Evolutionary conservation across 2,329 filamentous ascomycete genomes (phyloP), one percentile per base, ranked within the genome.

Genomic region (Fusarium anguioides): DNA sequence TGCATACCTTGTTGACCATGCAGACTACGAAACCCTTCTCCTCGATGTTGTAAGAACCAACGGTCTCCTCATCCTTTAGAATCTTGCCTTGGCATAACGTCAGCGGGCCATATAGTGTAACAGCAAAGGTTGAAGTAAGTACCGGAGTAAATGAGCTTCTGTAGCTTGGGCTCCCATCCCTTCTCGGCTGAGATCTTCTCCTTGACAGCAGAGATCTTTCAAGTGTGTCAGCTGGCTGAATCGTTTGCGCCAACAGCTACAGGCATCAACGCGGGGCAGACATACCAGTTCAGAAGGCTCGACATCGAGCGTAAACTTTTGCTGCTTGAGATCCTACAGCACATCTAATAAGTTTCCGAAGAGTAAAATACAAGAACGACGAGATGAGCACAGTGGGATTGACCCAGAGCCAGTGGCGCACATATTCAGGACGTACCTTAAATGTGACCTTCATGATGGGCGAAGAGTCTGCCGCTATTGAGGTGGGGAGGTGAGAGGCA

Each of bases 11-110:
- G 78, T 93, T 93, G 74, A 97, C 90, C 89, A 99, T 97, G 83
- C 96, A 99, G 63, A 99, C 96, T 75, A 99, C 94, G 79, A 98
- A 99, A 35, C 96, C 96, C 86, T 98, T 99, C 87, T 98, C 96
- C 81, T 99, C 95, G 68, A 99, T 98, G 82, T 93, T 97, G 84
- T 98, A 98, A 37, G 92, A 94, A 80, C 94, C 93, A 73, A 99
- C 92, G 4, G 94, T 97, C 77, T 97, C 96, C 65, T 94, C 93
- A 91, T 99, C 95, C 81, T 97, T 95, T 70, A 99, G 84, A 74
- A 99, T 98, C 85, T 99, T 99, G 83, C 96, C 94, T 97, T 47
- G 40, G 35, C 56, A 26, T 35, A 60, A 46, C 29, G 68, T 74
- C 58, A 76, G 65, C 58, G 33, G 35, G 70, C 74, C 70, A 46